Base-by-base conservation (phyloP, 805 yeast species). In the Hanseniaspora guilliermondii region DNA sequence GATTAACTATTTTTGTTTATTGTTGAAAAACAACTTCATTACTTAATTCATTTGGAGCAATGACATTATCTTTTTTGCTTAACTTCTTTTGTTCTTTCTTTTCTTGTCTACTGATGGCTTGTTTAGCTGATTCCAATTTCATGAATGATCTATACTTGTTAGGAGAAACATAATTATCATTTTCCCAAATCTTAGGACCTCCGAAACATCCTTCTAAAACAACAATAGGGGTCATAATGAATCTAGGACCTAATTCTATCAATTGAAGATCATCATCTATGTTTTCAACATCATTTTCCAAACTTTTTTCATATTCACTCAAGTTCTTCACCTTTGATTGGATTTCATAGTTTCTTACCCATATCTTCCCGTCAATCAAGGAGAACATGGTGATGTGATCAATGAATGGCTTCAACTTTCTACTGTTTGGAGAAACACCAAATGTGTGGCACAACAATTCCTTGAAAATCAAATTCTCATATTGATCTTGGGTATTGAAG, bases 141-240 rank as follows among this genome's bases (percentile, higher is more conserved):
- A 76, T 58, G 73, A 89, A 96, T 12, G 98, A 87, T 74, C 98
- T 85, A 39, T 84, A 91, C 57, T 85, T 80, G 75, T 93, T 93
- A 60, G 98, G 98, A 57, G 96, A 86, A 47, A 93, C 96, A 69
- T 86, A 93, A 70, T 91, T 93, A 74, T 87, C 89, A 74, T 93
- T 93, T 65, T 93, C 97, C 70, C 87, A 93, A 60, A 93, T 88
- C 76, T 89, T 87, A 59, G 97, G 96, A 21, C 98, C 98, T 55
- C 96, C 91, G 63, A 93, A 93, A 1, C 97, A 87, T 48, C 98
- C 98, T 73, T 93, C 97, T 59, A 91, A 76, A 53, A 93, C 80
- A 57, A 94, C 82, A 61, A 93, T 89, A 59, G 84, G 82, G 2
- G 97, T 91, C 73, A 93, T 76, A 35, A 93, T 97, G 60, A 88